Evolutionary conservation across 768 basidiomycete genomes (phyloP).

Genomic region (Rhizopogon roseolus): DNA sequence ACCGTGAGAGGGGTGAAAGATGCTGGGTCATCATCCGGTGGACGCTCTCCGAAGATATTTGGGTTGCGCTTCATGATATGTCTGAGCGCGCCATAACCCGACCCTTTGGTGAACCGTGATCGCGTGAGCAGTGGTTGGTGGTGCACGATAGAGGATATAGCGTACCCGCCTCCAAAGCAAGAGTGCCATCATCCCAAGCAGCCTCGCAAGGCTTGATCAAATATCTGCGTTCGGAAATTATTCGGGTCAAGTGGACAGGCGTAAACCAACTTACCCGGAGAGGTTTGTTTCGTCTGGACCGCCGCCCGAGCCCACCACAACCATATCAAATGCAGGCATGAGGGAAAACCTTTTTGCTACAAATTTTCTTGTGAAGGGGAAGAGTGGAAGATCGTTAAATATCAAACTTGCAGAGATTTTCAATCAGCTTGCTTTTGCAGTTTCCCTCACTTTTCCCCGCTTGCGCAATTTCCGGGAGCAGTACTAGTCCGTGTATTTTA

Average conservation of each 20-base stretch:
- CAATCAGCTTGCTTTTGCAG: conserved; percentile 5
- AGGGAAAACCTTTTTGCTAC: background rate
- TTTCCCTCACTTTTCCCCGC: conserved; percentile 1
- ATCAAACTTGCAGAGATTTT: background rate
- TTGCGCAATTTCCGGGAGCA: background rate
- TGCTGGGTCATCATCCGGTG: conserved; percentile 7
- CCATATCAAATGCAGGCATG: conserved; percentile 60
- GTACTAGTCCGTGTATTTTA: conserved; percentile 8
- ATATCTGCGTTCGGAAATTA: conserved; percentile 50
- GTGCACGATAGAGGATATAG: conserved; percentile 1
- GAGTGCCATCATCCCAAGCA: conserved; percentile 75
- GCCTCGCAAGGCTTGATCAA: conserved; percentile 67
- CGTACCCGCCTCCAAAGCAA: conserved; percentile 85
- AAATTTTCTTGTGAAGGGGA: background rate
- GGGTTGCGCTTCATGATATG: conserved; percentile 55
- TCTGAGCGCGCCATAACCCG: conserved; percentile 76
- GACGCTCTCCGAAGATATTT: conserved; percentile 39
- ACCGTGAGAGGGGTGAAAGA: conserved; percentile 18
- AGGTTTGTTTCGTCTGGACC: conserved; percentile 89
- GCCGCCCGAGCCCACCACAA: conserved; percentile 82
- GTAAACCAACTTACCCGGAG: conserved; percentile 57
- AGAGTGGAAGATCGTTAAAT: conserved; percentile 1
- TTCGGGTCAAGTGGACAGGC: conserved; percentile 7
- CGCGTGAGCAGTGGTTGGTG: background rate
- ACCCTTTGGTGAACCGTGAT: conserved; percentile 47